Conservation (phyloP, 495 filamentous ascomycete species). For the Podospora didyma region DNA sequence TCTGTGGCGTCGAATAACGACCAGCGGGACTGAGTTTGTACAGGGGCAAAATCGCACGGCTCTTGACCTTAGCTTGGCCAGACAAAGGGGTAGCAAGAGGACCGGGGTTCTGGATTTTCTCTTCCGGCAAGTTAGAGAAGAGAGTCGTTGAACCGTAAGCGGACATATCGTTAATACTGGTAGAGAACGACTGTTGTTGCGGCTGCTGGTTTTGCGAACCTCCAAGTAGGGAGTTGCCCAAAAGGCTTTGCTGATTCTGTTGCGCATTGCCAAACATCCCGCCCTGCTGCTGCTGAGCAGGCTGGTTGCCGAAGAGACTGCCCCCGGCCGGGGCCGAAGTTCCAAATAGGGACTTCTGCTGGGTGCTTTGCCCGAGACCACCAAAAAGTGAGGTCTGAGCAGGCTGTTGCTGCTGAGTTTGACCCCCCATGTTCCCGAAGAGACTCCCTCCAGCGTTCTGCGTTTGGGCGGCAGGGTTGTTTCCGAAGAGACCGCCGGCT, state of each 20-base stretch:
- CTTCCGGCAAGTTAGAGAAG: constrained; percentile 64
- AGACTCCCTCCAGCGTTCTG: constrained; percentile 37
- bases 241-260: constrained; percentile 36
- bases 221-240: constrained; percentile 37
- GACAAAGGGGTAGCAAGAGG: constrained; percentile 86
- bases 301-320: constrained; percentile 63
- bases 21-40: constrained; percentile 83
- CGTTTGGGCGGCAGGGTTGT: constrained; percentile 24
- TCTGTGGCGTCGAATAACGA: constrained; percentile 76
- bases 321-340: constrained; percentile 40
- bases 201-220: constrained; percentile 37
- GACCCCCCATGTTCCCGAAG: constrained; percentile 45
- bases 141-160: constrained; percentile 83
- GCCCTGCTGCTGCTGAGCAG: constrained; percentile 32
- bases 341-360: constrained; percentile 45
- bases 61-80: constrained; percentile 62
- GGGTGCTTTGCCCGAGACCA: constrained; percentile 30
- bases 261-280: constrained; percentile 47
- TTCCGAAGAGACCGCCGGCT: constrained; percentile 45
- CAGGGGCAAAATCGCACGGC: constrained; percentile 73
- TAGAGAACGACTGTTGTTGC: constrained; percentile 61
- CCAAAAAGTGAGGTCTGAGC: constrained; percentile 42
- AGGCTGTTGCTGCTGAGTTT: constrained; percentile 56
- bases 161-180: constrained; percentile 69
- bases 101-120: constrained; percentile 63